phyloP scores from a whole-genome alignment of 805 yeast species.

The Yarrowia divulgata region DNA sequence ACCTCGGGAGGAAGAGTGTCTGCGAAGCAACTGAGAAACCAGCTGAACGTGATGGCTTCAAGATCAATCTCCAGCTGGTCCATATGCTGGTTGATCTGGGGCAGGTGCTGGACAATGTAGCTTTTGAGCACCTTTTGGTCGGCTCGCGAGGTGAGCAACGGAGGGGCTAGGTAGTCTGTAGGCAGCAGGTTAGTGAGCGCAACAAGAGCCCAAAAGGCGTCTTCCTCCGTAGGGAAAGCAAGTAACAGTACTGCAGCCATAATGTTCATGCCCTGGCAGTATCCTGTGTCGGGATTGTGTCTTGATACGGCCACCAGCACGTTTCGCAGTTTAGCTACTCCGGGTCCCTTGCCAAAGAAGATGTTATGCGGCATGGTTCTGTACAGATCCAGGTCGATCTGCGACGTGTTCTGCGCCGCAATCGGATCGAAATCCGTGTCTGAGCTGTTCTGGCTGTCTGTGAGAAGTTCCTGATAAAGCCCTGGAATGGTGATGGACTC shows the following conservation, averaged over 20 bases:
- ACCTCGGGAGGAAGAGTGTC: constrained; percentile 60
- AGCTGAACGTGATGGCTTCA: constrained; percentile 60
- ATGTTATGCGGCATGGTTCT: constrained; percentile 64
- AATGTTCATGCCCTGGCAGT: constrained; percentile 68
- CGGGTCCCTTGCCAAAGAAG: constrained; percentile 63
- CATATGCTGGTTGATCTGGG: constrained; percentile 54
- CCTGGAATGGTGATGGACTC: constrained; percentile 56
- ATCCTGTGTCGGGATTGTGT: constrained; percentile 59
- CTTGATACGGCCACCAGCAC: constrained; percentile 60
- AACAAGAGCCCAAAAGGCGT: constrained; percentile 62
- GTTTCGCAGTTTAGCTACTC: constrained; percentile 56
- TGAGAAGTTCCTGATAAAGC: constrained; percentile 52
- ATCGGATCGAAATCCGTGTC: constrained; percentile 30
- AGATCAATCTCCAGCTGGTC: constrained; percentile 53
- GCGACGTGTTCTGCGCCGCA: constrained; percentile 53
- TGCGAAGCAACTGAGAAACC: constrained; percentile 65
- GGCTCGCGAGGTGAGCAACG: constrained; percentile 51
- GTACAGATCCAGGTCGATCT: constrained; percentile 61
- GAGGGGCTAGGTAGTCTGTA: constrained; percentile 52
- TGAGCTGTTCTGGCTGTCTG: constrained; percentile 31
- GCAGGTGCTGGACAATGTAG: constrained; percentile 53
- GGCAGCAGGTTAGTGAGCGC: constrained; percentile 59
- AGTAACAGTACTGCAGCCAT: constrained; percentile 61
- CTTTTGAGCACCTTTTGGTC: constrained; percentile 54
- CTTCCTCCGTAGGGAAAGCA: constrained; percentile 57